Evolutionary conservation across 306 rosid genomes (phyloP).

Genomic region (Phaseolus lunatus): DNA sequence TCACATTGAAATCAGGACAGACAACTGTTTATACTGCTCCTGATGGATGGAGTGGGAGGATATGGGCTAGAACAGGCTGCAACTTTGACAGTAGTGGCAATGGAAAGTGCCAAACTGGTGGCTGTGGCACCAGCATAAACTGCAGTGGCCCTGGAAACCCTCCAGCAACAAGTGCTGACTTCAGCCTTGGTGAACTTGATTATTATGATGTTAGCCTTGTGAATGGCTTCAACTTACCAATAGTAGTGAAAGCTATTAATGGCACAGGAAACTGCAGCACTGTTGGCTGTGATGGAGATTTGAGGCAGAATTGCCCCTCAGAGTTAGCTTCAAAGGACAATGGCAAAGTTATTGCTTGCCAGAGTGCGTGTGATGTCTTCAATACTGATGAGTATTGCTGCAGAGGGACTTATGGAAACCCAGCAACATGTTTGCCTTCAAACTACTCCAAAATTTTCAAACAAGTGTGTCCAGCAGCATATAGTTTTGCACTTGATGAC

Average conservation of each 20-base stretch:
- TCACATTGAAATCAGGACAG: slow-evolving; percentile 54
- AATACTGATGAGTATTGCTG: slow-evolving; percentile 66
- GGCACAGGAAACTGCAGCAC: slow-evolving; percentile 66
- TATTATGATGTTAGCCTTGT: slow-evolving; percentile 73
- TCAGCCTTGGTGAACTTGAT: slow-evolving; percentile 57
- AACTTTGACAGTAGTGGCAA: slow-evolving; percentile 59
- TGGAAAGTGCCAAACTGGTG: slow-evolving; percentile 68
- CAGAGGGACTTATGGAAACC: slow-evolving; percentile 58
- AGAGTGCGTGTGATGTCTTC: slow-evolving; percentile 65
- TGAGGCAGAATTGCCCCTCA: slow-evolving; percentile 63
- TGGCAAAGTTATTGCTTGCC: slow-evolving; percentile 58
- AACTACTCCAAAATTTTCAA: slow-evolving; percentile 67
- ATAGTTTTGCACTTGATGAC: slow-evolving; percentile 66
- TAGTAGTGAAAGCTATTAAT: slow-evolving; percentile 56
- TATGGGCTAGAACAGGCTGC: slow-evolving; percentile 74
- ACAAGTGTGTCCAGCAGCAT: slow-evolving; percentile 62
- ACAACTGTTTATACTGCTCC: slow-evolving; percentile 57
- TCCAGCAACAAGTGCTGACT: slow-evolving; percentile 64
- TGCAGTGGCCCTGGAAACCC: slow-evolving; percentile 61
- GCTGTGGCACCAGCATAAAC: slow-evolving; percentile 58
- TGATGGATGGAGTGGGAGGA: slow-evolving; percentile 61
- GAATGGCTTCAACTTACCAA: slow-evolving; percentile 73
- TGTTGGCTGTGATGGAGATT: slow-evolving; percentile 65
- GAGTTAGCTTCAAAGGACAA: slow-evolving; percentile 50
- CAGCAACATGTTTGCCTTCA: slow-evolving; percentile 56